phyloP scores from a whole-genome alignment of 768 basidiomycete genomes.

The Boletus insuetus region DNA sequence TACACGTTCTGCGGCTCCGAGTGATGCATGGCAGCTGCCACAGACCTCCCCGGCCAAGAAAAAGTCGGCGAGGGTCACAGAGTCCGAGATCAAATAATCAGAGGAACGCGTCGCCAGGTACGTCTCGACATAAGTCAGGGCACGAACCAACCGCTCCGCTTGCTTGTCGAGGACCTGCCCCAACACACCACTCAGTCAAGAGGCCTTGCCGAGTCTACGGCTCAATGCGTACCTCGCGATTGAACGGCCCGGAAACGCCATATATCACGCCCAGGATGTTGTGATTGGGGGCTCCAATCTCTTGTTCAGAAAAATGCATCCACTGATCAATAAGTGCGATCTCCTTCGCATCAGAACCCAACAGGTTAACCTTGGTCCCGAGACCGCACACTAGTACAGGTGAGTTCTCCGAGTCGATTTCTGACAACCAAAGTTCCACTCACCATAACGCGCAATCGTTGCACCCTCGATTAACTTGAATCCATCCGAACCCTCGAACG shows the following conservation, averaged over 20 bases:
- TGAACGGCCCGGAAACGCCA: neutral
- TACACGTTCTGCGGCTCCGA: slow-evolving; percentile 13
- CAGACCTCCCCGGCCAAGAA: slow-evolving; percentile 2
- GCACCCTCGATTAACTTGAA: slow-evolving; percentile 16
- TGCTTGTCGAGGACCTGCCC: neutral
- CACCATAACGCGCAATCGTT: slow-evolving; percentile 19
- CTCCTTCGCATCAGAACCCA: slow-evolving; percentile 13
- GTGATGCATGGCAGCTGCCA: neutral
- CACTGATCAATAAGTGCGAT: slow-evolving; percentile 18
- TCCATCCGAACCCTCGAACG: slow-evolving; percentile 19
- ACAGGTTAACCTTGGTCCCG: slow-evolving; percentile 7
- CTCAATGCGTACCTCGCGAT: slow-evolving; percentile 5
- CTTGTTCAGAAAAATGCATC: slow-evolving; percentile 18
- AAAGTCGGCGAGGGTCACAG: slow-evolving; percentile 17
- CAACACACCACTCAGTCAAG: too few relatives aligned
- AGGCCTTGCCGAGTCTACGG: too few relatives aligned
- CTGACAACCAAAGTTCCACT: neutral
- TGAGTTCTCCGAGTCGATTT: too few relatives aligned
- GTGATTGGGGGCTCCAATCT: neutral
- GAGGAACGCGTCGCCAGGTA: slow-evolving; percentile 9
- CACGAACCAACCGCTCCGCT: neutral
- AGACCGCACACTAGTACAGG: slow-evolving; percentile 5
- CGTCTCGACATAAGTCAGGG: slow-evolving; percentile 11
- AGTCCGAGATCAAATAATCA: slow-evolving; percentile 11
- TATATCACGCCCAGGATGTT: neutral